Percentiles rank a stretch among this genome's conserved stretches.
Evolutionary conservation across 2,329 filamentous ascomycete genomes (phyloP).

Genomic region (Ilyonectria destructans): DNA sequence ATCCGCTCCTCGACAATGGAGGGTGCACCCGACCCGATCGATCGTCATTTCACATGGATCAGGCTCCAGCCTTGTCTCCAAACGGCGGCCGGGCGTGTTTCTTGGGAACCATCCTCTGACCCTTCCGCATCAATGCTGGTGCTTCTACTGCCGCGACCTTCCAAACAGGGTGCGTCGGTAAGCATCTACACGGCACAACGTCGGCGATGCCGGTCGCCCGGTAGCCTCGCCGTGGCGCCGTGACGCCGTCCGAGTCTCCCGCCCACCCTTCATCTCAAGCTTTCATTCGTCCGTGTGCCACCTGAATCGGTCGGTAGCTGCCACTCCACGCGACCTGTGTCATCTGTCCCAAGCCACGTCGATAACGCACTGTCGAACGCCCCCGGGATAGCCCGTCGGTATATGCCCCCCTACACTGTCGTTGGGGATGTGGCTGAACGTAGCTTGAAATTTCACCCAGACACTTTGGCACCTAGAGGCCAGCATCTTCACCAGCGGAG

Average conservation of each 20-base stretch:
- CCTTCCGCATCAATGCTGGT: conserved; percentile 9
- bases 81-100: neutral
- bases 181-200: conserved; percentile 27
- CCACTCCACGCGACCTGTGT: conserved; percentile 19
- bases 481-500: neutral
- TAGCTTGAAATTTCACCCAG: neutral
- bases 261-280: conserved; percentile 8
- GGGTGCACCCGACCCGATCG: conserved; percentile 26
- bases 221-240: conserved; percentile 7
- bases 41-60: conserved; percentile 24
- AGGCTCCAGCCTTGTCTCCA: neutral
- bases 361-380: conserved; percentile 19
- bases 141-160: conserved; percentile 10
- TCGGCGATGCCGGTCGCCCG: conserved; percentile 44
- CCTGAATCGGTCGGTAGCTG: conserved; percentile 24
- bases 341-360: conserved; percentile 23
- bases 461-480: neutral
- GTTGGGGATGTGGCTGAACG: neutral
- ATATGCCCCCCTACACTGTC: neutral
- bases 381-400: conserved; percentile 13
- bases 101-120: conserved; percentile 7
- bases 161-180: conserved; percentile 21
- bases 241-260: conserved; percentile 5
- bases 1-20: conserved; percentile 4
- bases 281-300: conserved; percentile 25